Percentiles rank a stretch among this genome's conserved stretches.
Conservation (phyloP, 2,329 filamentous ascomycete genomes). For the Stagonosporopsis chrysanthemi region DNA sequence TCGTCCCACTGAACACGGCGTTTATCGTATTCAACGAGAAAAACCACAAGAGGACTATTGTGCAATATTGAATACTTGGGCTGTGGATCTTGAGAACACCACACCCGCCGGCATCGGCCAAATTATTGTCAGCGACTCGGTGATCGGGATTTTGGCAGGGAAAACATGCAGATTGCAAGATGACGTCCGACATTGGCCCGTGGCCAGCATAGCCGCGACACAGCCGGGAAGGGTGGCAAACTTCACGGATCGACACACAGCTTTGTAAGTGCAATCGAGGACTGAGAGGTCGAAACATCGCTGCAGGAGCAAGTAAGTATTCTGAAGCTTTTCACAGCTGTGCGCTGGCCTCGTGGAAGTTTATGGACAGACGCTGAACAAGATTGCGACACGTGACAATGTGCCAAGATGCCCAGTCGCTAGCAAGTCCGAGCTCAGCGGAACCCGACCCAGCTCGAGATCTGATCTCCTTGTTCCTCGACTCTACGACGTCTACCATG, state of each 20-base stretch:
- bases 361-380: neutral
- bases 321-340: neutral
- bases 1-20: neutral
- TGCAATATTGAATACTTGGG: neutral
- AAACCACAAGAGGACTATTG: no score
- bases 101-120: constrained; percentile 5
- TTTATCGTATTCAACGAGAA: constrained; percentile 2
- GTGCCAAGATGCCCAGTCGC: constrained; percentile 10
- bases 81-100: neutral
- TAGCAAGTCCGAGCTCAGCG: constrained; percentile 8
- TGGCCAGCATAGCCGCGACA: constrained; percentile 16
- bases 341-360: neutral
- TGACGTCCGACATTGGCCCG: constrained; percentile 20
- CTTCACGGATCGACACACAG: constrained; percentile 3
- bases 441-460: neutral
- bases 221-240: constrained; percentile 17
- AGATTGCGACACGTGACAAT: constrained; percentile 3
- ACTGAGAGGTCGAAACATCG: neutral
- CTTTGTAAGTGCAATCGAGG: neutral
- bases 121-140: constrained; percentile 1
- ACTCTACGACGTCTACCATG: constrained; percentile 25
- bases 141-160: constrained; percentile 8
- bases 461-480: constrained; percentile 8
- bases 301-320: neutral
- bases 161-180: constrained; percentile 14